Evolutionary conservation across 345 rosid genomes (phyloP).

Genomic region (Pugionium dolabratum): DNA sequence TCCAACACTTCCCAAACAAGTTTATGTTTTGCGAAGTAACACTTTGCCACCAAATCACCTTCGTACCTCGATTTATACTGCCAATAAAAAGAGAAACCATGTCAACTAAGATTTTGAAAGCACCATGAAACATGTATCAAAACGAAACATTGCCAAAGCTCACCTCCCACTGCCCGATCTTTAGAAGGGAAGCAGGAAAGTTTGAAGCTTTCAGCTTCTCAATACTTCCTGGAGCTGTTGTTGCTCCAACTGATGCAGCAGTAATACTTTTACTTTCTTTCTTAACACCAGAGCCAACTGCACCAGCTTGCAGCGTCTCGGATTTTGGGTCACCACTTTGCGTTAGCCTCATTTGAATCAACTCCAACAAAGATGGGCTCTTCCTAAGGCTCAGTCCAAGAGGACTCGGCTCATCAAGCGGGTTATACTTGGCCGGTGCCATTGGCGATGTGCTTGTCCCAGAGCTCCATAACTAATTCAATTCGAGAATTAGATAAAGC

Average conservation of each 20-base stretch:
- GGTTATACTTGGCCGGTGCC: slow-evolving; percentile 67
- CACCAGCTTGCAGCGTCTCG: slow-evolving; percentile 32
- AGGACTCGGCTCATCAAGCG: slow-evolving; percentile 95
- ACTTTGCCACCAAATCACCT: slow-evolving; percentile 99
- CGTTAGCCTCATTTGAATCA: slow-evolving; percentile 88
- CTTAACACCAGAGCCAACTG: slow-evolving; percentile 42
- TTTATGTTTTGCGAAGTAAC: slow-evolving; percentile 98
- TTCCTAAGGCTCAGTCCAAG: slow-evolving; percentile 86
- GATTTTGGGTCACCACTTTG: slow-evolving; percentile 49
- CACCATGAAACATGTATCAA: slow-evolving; percentile 18
- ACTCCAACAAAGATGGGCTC: slow-evolving; percentile 91
- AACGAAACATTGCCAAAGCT: neutral
- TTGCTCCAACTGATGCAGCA: slow-evolving; percentile 29
- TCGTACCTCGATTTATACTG: slow-evolving; percentile 95
- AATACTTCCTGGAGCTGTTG: slow-evolving; percentile 31
- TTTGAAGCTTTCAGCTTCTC: slow-evolving; percentile 98
- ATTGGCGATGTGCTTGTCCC: slow-evolving; percentile 55
- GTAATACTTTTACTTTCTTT: slow-evolving; percentile 51
- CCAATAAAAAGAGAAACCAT: slow-evolving; percentile 8
- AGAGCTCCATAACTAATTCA: slow-evolving; percentile 53
- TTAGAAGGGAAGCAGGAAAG: slow-evolving; percentile 79
- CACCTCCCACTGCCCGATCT: slow-evolving; percentile 97
- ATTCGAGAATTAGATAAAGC: neutral
- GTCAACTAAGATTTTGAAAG: slow-evolving; percentile 9
- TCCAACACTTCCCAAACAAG: slow-evolving; percentile 99